Percentiles rank a stretch among this genome's conserved stretches.
Conservation (phyloP, 2,329 filamentous ascomycete genomes). For the Onygena corvina region DNA sequence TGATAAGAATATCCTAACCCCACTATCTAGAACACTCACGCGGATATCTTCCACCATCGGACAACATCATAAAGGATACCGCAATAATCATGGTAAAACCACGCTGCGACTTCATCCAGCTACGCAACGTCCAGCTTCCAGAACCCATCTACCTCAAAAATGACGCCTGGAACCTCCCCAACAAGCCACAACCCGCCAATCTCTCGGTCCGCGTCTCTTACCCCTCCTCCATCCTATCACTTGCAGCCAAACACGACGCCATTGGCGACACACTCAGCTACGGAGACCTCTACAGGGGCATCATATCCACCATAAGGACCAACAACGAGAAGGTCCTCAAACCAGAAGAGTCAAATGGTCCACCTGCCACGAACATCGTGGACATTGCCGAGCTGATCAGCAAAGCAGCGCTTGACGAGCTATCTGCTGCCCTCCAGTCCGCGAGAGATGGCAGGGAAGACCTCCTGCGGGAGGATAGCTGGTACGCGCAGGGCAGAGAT, state of each 20-base stretch:
- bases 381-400: background rate
- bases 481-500: constrained; percentile 12
- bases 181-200: constrained; percentile 36
- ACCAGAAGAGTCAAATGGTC: background rate
- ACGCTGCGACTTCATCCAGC: constrained; percentile 18
- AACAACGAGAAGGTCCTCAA: background rate
- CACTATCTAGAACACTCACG: too few relatives aligned
- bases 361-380: background rate
- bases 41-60: too few relatives aligned
- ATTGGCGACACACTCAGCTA: constrained; percentile 38
- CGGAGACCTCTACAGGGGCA: constrained; percentile 35
- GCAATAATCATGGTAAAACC: background rate
- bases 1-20: too few relatives aligned
- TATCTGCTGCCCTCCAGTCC: constrained; percentile 4
- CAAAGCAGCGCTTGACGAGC: background rate
- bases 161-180: constrained; percentile 37
- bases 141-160: constrained; percentile 32
- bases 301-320: constrained; percentile 19
- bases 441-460: background rate
- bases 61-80: background rate
- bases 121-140: constrained; percentile 35
- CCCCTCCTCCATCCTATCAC: constrained; percentile 27
- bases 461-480: background rate
- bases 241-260: constrained; percentile 33
- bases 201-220: constrained; percentile 35